Percentiles rank a stretch among this genome's conserved stretches.
Conservation (phyloP, 129 eudicot genomes). For the Flaveria trinervia region DNA sequence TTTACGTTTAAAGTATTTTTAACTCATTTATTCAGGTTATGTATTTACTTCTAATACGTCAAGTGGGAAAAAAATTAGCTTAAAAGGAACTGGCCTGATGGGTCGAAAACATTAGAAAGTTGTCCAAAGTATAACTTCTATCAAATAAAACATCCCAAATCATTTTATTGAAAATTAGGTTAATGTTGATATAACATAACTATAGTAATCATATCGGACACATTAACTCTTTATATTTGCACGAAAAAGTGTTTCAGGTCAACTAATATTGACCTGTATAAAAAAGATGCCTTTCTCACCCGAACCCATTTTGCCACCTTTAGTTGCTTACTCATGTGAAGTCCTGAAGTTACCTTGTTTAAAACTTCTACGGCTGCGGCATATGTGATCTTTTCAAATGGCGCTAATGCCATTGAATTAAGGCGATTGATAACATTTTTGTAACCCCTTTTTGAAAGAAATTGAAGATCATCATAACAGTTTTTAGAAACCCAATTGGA, state of each 20-base stretch:
- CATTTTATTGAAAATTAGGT: not conserved
- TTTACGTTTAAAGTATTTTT: no score
- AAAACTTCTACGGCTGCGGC: slow-evolving; percentile 70
- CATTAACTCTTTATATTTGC: not conserved
- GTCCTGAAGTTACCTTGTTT: slow-evolving; percentile 45
- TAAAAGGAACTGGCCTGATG: not conserved
- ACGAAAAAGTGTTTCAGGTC: not conserved
- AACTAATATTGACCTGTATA: not conserved
- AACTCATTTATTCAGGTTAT: no score
- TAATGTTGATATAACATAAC: not conserved
- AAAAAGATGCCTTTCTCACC: not conserved
- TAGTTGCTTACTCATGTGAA: not conserved
- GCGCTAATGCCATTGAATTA: slow-evolving; percentile 36
- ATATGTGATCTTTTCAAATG: slow-evolving; percentile 66
- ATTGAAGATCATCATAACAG: slow-evolving; percentile 57
- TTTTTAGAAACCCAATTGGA: slow-evolving; percentile 58
- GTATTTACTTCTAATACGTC: not conserved
- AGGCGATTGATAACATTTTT: slow-evolving; percentile 56
- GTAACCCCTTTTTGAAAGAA: slow-evolving; percentile 60
- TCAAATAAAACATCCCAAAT: not conserved
- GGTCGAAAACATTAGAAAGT: not conserved
- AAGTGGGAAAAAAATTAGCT: not conserved
- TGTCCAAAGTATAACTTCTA: not conserved
- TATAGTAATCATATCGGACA: not conserved
- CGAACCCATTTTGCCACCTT: not conserved